phyloP scores from a whole-genome alignment of 352 stramenopile genomes.

The Pythium brachiatum region DNA sequence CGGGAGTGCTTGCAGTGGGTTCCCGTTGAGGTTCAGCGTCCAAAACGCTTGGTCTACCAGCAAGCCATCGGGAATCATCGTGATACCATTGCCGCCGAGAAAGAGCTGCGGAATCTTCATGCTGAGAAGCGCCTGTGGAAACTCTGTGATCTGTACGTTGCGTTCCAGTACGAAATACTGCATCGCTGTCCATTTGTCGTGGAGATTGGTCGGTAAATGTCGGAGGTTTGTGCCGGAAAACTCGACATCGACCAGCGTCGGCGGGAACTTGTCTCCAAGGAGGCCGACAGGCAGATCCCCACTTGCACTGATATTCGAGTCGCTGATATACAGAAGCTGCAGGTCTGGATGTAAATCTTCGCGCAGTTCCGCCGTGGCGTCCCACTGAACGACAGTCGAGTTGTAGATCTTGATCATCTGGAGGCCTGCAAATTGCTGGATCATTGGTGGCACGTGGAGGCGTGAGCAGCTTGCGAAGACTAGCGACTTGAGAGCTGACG shows the following conservation, averaged over 20 bases:
- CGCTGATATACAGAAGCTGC: slow-evolving; percentile 15
- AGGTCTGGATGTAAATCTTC: slow-evolving; percentile 7
- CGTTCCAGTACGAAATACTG: slow-evolving; percentile 20
- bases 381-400: slow-evolving; percentile 26
- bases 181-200: slow-evolving; percentile 7
- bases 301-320: slow-evolving; percentile 6
- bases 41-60: slow-evolving; percentile 2
- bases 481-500: slow-evolving; percentile 1
- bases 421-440: slow-evolving; percentile 9
- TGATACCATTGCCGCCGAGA: slow-evolving; percentile 13
- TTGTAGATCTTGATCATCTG: slow-evolving; percentile 26
- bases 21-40: slow-evolving; percentile 13
- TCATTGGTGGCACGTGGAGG: slow-evolving; percentile 11
- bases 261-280: slow-evolving; percentile 1
- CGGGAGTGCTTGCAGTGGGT: slow-evolving; percentile 6
- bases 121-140: slow-evolving; percentile 5
- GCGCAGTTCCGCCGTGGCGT: slow-evolving; percentile 7
- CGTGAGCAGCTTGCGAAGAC: slow-evolving; percentile 25
- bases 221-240: slow-evolving; percentile 19
- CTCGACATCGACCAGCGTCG: slow-evolving; percentile 8
- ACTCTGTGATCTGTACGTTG: neutral
- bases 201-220: neutral
- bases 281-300: slow-evolving; percentile 5
- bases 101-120: slow-evolving; percentile 16
- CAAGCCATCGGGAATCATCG: neutral